Evolutionary conservation across 163 green algal species (phyloP).

Genomic region (Trebouxiophyceae sp.): DNA sequence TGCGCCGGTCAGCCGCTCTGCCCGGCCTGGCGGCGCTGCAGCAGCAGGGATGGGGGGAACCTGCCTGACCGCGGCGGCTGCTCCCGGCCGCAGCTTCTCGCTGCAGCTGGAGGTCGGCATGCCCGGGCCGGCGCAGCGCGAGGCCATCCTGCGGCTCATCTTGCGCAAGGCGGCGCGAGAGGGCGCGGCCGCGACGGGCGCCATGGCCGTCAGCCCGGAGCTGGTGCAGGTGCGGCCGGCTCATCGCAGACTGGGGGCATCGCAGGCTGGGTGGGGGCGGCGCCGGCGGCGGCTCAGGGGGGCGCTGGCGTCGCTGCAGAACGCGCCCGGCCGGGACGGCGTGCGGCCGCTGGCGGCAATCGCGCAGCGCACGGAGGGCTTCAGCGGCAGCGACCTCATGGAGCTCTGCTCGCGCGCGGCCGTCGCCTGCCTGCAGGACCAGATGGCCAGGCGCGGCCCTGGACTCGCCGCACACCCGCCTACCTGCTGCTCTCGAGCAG

Average conservation of each 20-base stretch:
- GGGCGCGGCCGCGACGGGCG: conserved; percentile 9
- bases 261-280: neutral
- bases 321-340: neutral
- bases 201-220: neutral
- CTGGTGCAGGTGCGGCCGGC: neutral
- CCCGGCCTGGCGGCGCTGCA: neutral
- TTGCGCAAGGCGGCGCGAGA: conserved; percentile 40
- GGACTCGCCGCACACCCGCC: no score
- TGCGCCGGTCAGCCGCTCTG: conserved; percentile 46
- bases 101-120: conserved; percentile 36
- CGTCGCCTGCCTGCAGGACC: conserved; percentile 33
- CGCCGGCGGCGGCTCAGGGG: no score
- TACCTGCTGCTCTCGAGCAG: no score
- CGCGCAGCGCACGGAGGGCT: conserved; percentile 49
- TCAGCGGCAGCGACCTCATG: conserved; percentile 61
- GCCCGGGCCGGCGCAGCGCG: conserved; percentile 40
- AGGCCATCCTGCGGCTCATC: conserved; percentile 55
- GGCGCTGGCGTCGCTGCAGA: neutral
- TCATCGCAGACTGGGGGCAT: neutral
- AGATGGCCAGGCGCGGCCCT: no score
- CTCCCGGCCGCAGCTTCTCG: conserved; percentile 12
- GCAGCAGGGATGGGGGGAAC: neutral
- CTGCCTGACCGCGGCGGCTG: no score
- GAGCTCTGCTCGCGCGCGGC: conserved; percentile 64
- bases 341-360: conserved; percentile 21